Base-by-base conservation (phyloP, 1,284 basidiomycete species). In the Omphalotus olearius region DNA sequence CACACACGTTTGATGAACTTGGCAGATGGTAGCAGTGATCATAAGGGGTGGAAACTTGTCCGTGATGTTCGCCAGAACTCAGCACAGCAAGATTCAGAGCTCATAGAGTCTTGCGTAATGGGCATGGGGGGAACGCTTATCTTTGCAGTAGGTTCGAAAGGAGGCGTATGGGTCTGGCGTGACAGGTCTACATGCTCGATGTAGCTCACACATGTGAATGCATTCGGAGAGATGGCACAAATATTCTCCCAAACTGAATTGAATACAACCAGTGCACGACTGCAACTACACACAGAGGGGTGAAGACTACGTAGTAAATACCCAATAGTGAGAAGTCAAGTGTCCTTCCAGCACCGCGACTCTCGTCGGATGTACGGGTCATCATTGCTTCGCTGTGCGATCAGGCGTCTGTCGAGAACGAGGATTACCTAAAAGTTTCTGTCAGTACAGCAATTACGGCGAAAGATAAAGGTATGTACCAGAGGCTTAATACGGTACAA, bases 81-180 rank as follows among this genome's bases (percentile, higher is more conserved):
- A 25, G 25, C 45, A n/a, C 9, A 14, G 4, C 6, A 35, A 13
- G 49, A 38, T n/a, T 9, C 30, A 6, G 49, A 38, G 16, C 17
- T 1, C 2, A 11, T 52, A n/a, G 50, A 55, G 26, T 66, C 65
- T 23, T 72, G 70, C 56, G 66, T 64, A 7, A 68, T 81, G 61
- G 69, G 72, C 0, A 64, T 68, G 56, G 68, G 68, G 42, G 80
- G 79, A 13, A 57, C 65, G 30, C 58, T 72, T 35, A 65, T 82
- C 50, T 64, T 74, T 20, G 74, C 68, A 13, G 68, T 67, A 47
- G 70, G 69, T 3, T 62, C 64, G 3, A 59, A 60, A 49, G 69
- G 70, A 20, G 69, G 56, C 30, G 52, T 74, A 14, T 76, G 73
- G 72, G 57, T 75, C 16, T 78, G 75, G 72, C 30, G 30, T 33